Base-by-base conservation (phyloP, 371 early-diverging fungal genomes). In the Parasitella parasitica region DNA sequence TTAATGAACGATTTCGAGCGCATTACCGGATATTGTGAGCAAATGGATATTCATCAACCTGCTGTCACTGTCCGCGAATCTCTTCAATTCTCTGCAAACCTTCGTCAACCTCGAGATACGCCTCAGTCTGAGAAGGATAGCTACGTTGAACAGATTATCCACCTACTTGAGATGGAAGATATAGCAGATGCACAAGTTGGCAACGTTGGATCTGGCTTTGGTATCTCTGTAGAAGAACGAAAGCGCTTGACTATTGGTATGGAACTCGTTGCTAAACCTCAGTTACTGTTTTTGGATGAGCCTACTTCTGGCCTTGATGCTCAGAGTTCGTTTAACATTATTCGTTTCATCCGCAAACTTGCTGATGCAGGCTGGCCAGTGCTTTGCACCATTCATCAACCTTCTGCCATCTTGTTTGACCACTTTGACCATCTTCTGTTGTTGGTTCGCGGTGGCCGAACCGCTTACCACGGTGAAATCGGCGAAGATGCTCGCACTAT, bases 401-500 rank as follows among this genome's bases (percentile, higher is more conserved):
- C 90, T 26, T 81, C 82, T 20, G 71, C 85, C 8, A 58, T 80
- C 34, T 72, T 89, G 28, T 88, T 88, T 66, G 77, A 78, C 55
- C 77, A 82, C 28, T 89, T 88, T 60, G 88, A 89, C 67, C 78
- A 82, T 20, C 70, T 89, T 13, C 63, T 91, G 16, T 71, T 91
- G 4, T 72, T 91, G 6, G 89, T 86, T 3, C 84, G 87, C 18
- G 93, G 93, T 55, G 67, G 93, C 35, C 81, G 76, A 27, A 84
- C 84, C 11, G 91, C 87, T 38, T 94, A 92, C 71, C 89, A 87
- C 71, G 94, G 93, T 57, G 84, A 90, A 22, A 77, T 88, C 32
- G 89, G 90, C 27, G 54, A 63, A 27, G 80, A 86, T 58, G 77
- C 80, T 41, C 56, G 69, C 12, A 67, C 66, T 9, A 71, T 87